A percentile compares a stretch with the other conserved stretches of the same genome.
phyloP scores from a whole-genome alignment of 1,139 yeast genomes.

The Saccharomycopsis crataegensis region DNA sequence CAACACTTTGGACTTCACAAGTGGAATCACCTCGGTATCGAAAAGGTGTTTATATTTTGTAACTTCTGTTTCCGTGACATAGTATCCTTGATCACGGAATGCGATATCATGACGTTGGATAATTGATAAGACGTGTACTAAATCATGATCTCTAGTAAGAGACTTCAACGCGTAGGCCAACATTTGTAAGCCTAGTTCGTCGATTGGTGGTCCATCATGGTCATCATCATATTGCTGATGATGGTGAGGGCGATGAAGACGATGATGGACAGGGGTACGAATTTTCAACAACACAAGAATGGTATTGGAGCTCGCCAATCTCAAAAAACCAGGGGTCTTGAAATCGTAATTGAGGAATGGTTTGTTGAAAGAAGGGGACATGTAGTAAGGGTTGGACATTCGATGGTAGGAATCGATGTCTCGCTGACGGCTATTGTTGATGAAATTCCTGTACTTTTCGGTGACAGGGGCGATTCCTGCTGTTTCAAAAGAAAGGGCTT shows the following conservation, averaged over 20 bases:
- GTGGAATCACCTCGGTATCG: conserved; percentile 1
- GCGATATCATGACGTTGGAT: conserved; percentile 11
- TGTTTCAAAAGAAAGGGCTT: conserved; percentile 17
- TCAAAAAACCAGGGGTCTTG: conserved; percentile 6
- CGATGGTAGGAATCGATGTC: conserved; percentile 16
- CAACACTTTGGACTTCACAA: conserved; percentile 2
- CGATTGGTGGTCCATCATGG: neutral
- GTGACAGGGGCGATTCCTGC: conserved; percentile 11
- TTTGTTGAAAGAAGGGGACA: conserved; percentile 19
- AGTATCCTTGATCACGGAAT: conserved; percentile 9
- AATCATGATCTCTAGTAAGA: conserved; percentile 14
- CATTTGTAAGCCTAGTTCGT: conserved; percentile 7
- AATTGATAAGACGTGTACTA: conserved; percentile 10
- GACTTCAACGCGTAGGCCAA: conserved; percentile 6
- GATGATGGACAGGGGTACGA: neutral
- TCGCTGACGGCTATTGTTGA: conserved; percentile 9
- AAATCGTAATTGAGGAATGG: conserved; percentile 16
- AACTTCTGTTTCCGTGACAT: conserved; percentile 1
- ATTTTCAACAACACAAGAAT: conserved; percentile 14
- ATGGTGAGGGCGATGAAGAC: neutral
- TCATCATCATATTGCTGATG: neutral
- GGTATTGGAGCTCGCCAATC: conserved; percentile 3
- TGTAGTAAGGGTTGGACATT: conserved; percentile 17
- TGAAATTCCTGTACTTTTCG: conserved; percentile 14
- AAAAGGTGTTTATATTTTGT: conserved; percentile 1